Base-by-base conservation (phyloP, 1,284 basidiomycete species). In the Microbotryum intermedium region DNA sequence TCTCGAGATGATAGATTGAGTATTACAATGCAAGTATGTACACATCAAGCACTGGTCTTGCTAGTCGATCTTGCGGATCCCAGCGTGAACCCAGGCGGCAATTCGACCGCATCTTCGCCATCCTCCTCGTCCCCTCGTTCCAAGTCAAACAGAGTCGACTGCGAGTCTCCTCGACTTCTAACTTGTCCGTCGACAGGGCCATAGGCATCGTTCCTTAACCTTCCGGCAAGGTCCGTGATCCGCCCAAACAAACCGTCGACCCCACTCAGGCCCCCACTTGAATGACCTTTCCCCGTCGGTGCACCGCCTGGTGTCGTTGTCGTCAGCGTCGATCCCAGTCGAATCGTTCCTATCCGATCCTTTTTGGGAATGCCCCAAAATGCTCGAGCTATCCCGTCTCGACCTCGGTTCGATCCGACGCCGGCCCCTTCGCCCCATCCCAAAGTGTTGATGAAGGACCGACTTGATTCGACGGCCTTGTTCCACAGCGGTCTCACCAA, bases 291-390 rank as follows among this genome's bases (percentile, higher is more conserved):
- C 26, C 9, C 34, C 50, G 28, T n/a, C 10, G 28, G 28, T 30
- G 29, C 25, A n/a, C 16, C 3, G 20, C 21, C 5, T 50, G 3
- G 18, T 16, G 10, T 10, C 23, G 6, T 18, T 16, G 25, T 21
- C 28, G 11, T 10, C 44, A 3, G 2, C 44, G 13, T 11, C 21
- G 11, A 7, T 16, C 29, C 55, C 2, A 63, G 47, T 28, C 53
- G 23, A 23, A 63, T 63, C 26, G 58, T 56, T 5, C 61, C 58
- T 28, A 34, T 44, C 25, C 58, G 34, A 11, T 63, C 58, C 44
- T 34, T 18, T 26, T 34, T 43, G 34, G 58, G 25, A 1, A 60
- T 3, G 1, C 61, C 61, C 61, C 61, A 63, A 23, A 63, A 63
- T 45, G 50, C 53, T 11, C 46, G 43, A 7, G 55, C 58, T 4